Evolutionary conservation across 257 asterid genomes (phyloP), one percentile per base, ranked within the genome.

Genomic region (Pogostemon cablin): DNA sequence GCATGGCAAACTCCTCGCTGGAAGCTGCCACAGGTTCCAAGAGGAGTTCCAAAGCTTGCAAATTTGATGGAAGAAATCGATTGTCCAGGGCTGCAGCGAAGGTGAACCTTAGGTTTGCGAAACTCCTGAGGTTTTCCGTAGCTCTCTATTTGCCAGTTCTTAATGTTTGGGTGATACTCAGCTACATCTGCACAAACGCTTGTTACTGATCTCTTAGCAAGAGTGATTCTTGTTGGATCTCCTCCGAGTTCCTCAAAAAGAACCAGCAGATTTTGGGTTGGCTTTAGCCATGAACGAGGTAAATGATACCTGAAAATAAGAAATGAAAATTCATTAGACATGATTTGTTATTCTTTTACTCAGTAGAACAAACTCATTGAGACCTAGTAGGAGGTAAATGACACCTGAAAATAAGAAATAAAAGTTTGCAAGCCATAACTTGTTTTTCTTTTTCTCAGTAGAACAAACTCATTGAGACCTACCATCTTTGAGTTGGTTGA

Each of bases 31-130:
- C 99, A 93, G 34, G 89, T 87, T 61, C 99, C 99, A 1, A 76
- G 67, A 56, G 99, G 93, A 67, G 96, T 93, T 76, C 99, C 99
- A 17, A 91, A 93, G 89, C 99, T 93, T 7, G 99, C 99, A 79
- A 93, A 93, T 80, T 89, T 87, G 71, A 93, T 89, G 40, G 96
- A 77, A 65, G 97, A 78, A 65, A 93, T 93, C n/a, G 81, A 74
- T 62, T 86, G 84, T 9, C 96, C 93, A 1, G 79, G 78, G 34
- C 84, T 84, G 73, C 97, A 91, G 4, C 39, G 83, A 68, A 93
- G 95, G 74, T 78, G 97, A 55, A 88, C 83, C 80, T 91, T 91
- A 41, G 97, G 92, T 7, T 70, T 84, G 81, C 65, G 95, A 77
- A 85, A 81, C 76, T 81, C 88, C 73, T 84, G 75, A 7, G 85